Conservation (phyloP, 176 grass and related monocot genomes). For the Carex cristatella region DNA sequence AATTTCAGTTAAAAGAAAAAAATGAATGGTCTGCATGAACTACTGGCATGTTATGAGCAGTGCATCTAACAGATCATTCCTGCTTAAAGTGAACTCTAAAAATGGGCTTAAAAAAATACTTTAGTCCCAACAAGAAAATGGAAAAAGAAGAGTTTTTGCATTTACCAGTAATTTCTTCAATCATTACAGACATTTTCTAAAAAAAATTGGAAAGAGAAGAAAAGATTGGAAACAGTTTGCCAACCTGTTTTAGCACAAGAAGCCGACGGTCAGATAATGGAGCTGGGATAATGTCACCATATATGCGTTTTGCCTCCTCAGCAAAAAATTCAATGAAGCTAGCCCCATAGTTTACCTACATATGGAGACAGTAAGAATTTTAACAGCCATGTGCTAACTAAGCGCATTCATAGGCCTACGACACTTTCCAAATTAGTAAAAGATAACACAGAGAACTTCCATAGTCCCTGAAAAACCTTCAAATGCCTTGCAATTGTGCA, state of each 20-base stretch:
- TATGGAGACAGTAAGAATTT: not conserved
- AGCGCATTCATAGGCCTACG: not conserved
- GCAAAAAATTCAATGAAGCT: slow-evolving; percentile 90
- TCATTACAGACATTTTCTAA: not conserved
- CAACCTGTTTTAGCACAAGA: slow-evolving; percentile 81
- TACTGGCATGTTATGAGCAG: not conserved
- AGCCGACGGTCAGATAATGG: slow-evolving; percentile 69
- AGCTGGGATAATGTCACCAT: slow-evolving; percentile 88
- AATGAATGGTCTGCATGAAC: not conserved
- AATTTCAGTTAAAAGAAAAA: not conserved
- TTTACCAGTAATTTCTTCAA: not conserved
- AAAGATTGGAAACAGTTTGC: slow-evolving; percentile 9
- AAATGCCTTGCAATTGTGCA: not conserved
- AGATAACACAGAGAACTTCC: not conserved
- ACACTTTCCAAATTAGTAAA: not conserved
- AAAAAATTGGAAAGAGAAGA: not conserved
- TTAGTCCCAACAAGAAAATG: not conserved
- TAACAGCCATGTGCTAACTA: not conserved
- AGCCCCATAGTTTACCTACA: slow-evolving; percentile 88
- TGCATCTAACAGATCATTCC: not conserved
- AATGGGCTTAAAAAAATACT: not conserved
- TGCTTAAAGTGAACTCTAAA: not conserved
- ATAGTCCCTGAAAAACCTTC: slow-evolving; percentile 4
- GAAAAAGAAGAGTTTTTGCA: not conserved
- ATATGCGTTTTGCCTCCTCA: slow-evolving; percentile 92